Evolutionary conservation across 2,329 filamentous ascomycete genomes (phyloP), one percentile per base, ranked within the genome.

Genomic region (Xylariaceae sp.): DNA sequence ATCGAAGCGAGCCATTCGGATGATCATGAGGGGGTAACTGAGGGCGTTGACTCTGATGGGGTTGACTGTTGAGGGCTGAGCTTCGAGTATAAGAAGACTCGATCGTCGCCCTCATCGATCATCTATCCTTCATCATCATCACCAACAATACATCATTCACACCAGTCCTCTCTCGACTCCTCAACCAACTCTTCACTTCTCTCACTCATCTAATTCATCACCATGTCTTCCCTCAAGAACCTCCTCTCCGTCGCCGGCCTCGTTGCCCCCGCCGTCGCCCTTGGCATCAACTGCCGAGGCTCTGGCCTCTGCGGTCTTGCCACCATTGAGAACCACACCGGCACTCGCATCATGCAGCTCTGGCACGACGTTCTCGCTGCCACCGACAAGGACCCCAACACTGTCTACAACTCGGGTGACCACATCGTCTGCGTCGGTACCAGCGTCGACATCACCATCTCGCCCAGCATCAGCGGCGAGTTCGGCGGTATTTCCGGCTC

Each of bases 281-380:
- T 64, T 6, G 62, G 62, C 15, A 64, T 65, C 55, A 65, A 65
- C 59, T 65, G 61, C 53, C 63, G 61, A 10, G 63, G 63, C 45
- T 65, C 63, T 7, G 63, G 61, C n/a, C 61, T 65, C 9, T 65
- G 63, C 44, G 44, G 3, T 18, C 51, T 60, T 13, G 63, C 61
- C 23, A 60, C 63, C 7, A n/a, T 62, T n/a, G 55, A 60, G 51
- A 61, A 65, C 51, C 23, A 60, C 53, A 55, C 57, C 9, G 57
- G 49, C 11, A 15, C 4, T 3, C 23, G 9, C 23, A 51, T 51
- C 23, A n/a, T 51, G 49, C 49, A 51, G 49, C 23, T 51, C 49
- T 51, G 49, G 49, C 49, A 51, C 49, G 30, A 51, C 23, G 23
- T 35, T 2, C 49, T 51, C 4, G 10, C 9, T 10, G 11, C 5